Conservation (phyloP, 148 eudicot genomes). For the Drosera capensis region DNA sequence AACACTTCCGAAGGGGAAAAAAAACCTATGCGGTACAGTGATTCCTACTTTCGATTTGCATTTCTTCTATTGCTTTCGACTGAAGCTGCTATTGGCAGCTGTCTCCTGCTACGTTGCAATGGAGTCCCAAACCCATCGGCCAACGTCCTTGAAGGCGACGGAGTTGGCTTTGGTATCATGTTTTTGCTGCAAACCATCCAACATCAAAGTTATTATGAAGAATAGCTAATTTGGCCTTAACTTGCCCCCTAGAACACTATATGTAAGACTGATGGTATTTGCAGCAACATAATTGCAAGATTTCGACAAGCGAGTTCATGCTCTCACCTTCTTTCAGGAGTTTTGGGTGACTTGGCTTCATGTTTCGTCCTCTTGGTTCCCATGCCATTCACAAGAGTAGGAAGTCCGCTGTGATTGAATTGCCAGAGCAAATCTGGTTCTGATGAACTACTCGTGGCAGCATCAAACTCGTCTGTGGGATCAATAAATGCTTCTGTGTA, state of each 20-base stretch:
- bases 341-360: slow-evolving; percentile 31
- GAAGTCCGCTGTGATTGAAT: slow-evolving; percentile 60
- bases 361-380: slow-evolving; percentile 36
- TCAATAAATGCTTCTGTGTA: slow-evolving; percentile 51
- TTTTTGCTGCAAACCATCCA: slow-evolving; percentile 27
- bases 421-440: slow-evolving; percentile 97
- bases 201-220: not conserved
- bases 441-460: slow-evolving; percentile 89
- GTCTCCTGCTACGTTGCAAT: slow-evolving; percentile 41
- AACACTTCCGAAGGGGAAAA: not conserved
- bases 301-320: not conserved
- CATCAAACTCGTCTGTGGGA: slow-evolving; percentile 83
- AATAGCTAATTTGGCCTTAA: not conserved
- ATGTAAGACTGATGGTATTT: not conserved
- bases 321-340: slow-evolving; percentile 55
- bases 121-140: slow-evolving; percentile 24
- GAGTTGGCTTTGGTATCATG: slow-evolving; percentile 27
- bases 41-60: slow-evolving; percentile 47
- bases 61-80: slow-evolving; percentile 51
- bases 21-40: too few relatives aligned
- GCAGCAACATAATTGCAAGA: not conserved
- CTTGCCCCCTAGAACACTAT: too few relatives aligned
- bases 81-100: slow-evolving; percentile 18
- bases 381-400: slow-evolving; percentile 33
- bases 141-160: slow-evolving; percentile 45